Base-by-base conservation (phyloP, 1,139 yeast species). In the Blastobotrys apis region DNA sequence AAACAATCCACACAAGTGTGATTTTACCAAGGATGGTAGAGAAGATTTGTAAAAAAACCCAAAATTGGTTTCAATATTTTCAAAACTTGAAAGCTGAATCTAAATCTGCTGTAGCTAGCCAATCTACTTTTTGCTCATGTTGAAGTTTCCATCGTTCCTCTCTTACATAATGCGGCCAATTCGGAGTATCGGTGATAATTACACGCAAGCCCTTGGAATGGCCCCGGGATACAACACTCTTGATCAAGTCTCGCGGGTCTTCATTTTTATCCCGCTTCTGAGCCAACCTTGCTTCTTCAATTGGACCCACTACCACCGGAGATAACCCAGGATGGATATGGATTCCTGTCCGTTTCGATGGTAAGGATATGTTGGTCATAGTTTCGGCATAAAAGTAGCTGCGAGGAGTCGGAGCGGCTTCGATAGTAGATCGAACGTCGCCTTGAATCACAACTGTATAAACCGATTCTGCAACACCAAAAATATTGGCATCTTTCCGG, bases 1-100 rank as follows among this genome's bases (percentile, higher is more conserved):
- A 48, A 29, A 19, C n/a, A 52, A 58, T 47, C 59, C 39, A 9
- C 9, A 15, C 25, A 12, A 41, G 35, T 41, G 44, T 20, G 38
- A 34, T 20, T n/a, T 21, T n/a, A n/a, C n/a, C 8, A 25, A n/a
- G n/a, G n/a, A n/a, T n/a, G n/a, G n/a, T n/a, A n/a, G n/a, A n/a
- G n/a, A n/a, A n/a, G n/a, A n/a, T n/a, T n/a, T n/a, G n/a, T n/a
- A n/a, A n/a, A n/a, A n/a, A n/a, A n/a, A n/a, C n/a, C n/a, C n/a
- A n/a, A n/a, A n/a, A n/a, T n/a, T n/a, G n/a, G n/a, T n/a, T n/a
- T n/a, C n/a, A n/a, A n/a, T n/a, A n/a, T n/a, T 9, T 5, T 17
- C 23, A 34, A 22, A 34, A 34, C 4, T 22, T 23, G n/a, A n/a
- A 13, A 3, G 38, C 38, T 3, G 29, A 17, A n/a, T 22, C 38